Evolutionary conservation across 1,284 basidiomycete genomes (phyloP), one percentile per base, ranked within the genome.

Genomic region (Hemileia vastatrix): DNA sequence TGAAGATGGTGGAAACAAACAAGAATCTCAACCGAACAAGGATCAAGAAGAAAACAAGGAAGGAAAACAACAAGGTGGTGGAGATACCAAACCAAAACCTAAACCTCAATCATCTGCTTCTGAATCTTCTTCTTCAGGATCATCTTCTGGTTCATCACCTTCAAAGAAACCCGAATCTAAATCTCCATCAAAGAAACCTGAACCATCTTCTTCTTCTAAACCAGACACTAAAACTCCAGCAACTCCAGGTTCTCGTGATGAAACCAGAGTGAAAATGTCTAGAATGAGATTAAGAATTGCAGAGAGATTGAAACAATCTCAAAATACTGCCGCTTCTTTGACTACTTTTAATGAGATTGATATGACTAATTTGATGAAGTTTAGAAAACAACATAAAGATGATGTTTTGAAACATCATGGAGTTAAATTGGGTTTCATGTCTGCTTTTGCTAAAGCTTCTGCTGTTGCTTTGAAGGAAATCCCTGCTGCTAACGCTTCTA

Each of bases 321-420:
- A 98, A 78, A 97, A 97, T 78, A 84, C 91, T 13, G 95, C 94
- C 8, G 94, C 94, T 51, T 92, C 91, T 64, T 79, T 98, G 67
- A 98, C 95, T 57, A 98, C 94, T 49, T 98, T 98, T 83, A 97
- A 98, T 80, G 94, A 98, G 80, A 91, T 98, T 76, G 94, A 98
- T 81, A 98, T 98, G 94, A 92, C 89, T 50, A 86, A 86, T 51
- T 79, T 97, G 66, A 89, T 97, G 81, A 86, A 88, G 57, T 86
- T 98, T 85, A 87, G 95, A 71, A 86, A 86, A 75, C 86, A 88
- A 75, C 94, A 94, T 85, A 98, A 98, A 83, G 92, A 97, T 70
- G 81, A 84, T 62, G 81, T 97, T 54, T 81, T 93, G 62, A 96
- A 98, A 79, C 84, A 87, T 75, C 87, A 93, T 71, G 93, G 91